A percentile compares a stretch with the other conserved stretches of the same genome.
These are phyloP conservation scores for Penicillium sp. DNA, from an alignment of 2,329 filamentous ascomycete genomes.

Conservation along the genomic window DNA sequence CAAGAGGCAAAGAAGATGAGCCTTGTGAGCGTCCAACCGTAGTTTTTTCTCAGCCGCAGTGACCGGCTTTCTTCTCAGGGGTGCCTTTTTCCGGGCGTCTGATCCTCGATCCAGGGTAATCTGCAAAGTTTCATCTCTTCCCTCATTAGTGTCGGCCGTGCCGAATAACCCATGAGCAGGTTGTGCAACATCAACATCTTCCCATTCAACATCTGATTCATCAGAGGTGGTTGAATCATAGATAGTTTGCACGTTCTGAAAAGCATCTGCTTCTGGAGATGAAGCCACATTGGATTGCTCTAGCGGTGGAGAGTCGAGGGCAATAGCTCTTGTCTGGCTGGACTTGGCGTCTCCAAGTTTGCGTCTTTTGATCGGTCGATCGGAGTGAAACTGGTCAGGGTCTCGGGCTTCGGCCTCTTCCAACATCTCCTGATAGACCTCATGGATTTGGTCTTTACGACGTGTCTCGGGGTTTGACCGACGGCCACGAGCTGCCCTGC, in stretches of 20 bases:
- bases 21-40: conserved; percentile 81
- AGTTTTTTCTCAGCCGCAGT: conserved; percentile 63
- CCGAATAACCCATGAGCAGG: conserved; percentile 33
- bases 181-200: conserved; percentile 61
- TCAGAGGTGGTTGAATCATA: conserved; percentile 56
- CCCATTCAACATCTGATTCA: conserved; percentile 69
- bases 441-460: conserved; percentile 40
- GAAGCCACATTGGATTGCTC: conserved; percentile 23
- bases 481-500: conserved; percentile 19
- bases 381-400: conserved; percentile 31
- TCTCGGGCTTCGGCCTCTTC: conserved; percentile 47
- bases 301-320: conserved; percentile 7
- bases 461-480: conserved; percentile 18
- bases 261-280: conserved; percentile 18
- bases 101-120: conserved; percentile 47
- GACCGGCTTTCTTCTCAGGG: conserved; percentile 57
- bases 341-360: conserved; percentile 40
- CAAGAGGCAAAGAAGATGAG: conserved; percentile 82
- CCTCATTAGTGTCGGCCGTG: conserved; percentile 23
- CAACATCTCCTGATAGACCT: conserved; percentile 52
- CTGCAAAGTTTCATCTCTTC: conserved; percentile 39
- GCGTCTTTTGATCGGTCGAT: conserved; percentile 47
- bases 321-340: conserved; percentile 22
- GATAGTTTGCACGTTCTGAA: conserved; percentile 38
- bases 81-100: conserved; percentile 32